These are phyloP conservation scores for Somion occarium DNA, from an alignment of 1,284 basidiomycete species.

Conservation along the genomic window DNA sequence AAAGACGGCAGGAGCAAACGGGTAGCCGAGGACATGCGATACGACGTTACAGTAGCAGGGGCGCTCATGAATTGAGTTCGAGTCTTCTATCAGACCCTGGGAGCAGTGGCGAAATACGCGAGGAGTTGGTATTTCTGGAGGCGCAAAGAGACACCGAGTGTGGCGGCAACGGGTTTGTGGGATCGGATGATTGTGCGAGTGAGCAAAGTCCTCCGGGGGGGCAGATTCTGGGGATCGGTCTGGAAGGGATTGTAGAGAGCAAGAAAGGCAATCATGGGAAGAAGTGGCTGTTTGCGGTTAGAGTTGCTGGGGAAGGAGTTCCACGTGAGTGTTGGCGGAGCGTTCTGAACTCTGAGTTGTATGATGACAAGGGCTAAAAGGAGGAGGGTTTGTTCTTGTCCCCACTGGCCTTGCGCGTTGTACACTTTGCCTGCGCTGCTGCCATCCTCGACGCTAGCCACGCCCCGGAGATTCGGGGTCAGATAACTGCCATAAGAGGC, in stretches of 20 bases:
- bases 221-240: neutral
- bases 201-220: neutral
- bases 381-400: neutral
- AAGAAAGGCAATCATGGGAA: conserved; percentile 4
- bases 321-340: conserved; percentile 5
- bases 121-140: neutral
- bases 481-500: neutral
- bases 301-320: conserved; percentile 1
- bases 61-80: neutral
- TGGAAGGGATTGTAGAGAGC: neutral
- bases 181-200: neutral
- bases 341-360: neutral
- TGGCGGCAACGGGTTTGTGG: neutral
- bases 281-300: conserved; percentile 6
- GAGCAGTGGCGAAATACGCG: neutral
- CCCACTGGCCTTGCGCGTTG: neutral
- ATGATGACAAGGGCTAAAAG: conserved; percentile 5
- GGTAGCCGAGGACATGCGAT: neutral
- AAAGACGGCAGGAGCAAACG: neutral
- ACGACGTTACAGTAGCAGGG: neutral
- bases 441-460: neutral
- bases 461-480: neutral
- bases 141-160: neutral
- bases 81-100: neutral
- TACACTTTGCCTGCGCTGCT: neutral